Evolutionary conservation across 2,329 filamentous ascomycete genomes (phyloP).

Genomic region (Diaporthe vexans): DNA sequence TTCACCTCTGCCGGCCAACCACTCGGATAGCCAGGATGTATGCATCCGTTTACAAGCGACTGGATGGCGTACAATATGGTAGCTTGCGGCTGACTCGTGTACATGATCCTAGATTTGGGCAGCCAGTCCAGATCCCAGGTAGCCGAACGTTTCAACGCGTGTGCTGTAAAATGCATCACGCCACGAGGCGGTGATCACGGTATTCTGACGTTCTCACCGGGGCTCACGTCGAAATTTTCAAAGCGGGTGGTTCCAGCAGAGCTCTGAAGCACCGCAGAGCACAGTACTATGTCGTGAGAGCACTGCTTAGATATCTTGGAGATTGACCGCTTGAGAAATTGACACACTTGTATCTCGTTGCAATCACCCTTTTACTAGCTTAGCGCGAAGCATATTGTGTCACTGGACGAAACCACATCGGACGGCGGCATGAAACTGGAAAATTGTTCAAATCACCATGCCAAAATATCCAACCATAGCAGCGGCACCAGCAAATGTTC

Average conservation of each 20-base stretch:
- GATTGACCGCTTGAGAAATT: background rate
- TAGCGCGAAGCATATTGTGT: background rate
- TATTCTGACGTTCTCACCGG: constrained; percentile 2
- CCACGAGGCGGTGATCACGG: constrained; percentile 8
- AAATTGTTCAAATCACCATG: background rate
- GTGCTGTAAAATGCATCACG: background rate
- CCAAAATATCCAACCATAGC: background rate
- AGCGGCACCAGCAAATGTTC: too few relatives aligned
- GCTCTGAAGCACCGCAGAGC: background rate
- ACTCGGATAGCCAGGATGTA: background rate
- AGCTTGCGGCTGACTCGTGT: constrained; percentile 15
- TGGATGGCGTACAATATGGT: background rate
- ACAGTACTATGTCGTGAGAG: background rate
- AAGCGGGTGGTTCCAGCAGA: background rate
- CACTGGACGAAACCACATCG: background rate
- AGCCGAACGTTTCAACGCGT: background rate
- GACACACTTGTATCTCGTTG: background rate
- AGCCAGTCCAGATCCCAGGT: background rate
- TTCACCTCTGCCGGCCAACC: background rate
- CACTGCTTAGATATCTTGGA: background rate
- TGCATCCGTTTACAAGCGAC: constrained; percentile 10
- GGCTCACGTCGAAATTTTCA: background rate
- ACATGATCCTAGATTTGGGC: background rate
- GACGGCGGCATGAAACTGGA: background rate
- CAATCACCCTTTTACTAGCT: background rate